Evolutionary conservation across 192 early-diverging fungal genomes (phyloP), one percentile per base, ranked within the genome.

Genomic region (Coemansia javaensis): DNA sequence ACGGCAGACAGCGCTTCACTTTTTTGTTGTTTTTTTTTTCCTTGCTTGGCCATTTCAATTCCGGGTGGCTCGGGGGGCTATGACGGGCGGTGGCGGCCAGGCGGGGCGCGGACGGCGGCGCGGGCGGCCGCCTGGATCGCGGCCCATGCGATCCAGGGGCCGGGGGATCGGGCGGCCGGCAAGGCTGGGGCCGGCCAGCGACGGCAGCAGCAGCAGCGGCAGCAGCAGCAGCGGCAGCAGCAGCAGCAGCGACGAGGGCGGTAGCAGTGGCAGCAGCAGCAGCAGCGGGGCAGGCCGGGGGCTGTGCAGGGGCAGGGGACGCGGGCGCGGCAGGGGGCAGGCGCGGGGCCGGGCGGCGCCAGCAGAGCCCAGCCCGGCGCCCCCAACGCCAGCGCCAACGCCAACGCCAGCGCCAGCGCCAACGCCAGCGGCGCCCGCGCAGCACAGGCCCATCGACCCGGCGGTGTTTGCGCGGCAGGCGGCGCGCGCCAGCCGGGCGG

Each of bases 111-210:
- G 52, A 14, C 39, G 62, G 22, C 48, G 69, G 13, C 62, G 69
- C 17, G 69, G 69, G 2, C 62, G 69, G 12, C 69, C 69, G 0
- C 69, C 69, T n/a, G 69, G 69, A 17, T 30, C 43, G 15, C 51
- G 53, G 21, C 15, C 30, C 0, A 3, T 17, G 5, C 32, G 9
- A 15, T 14, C n/a, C n/a, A n/a, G n/a, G n/a, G n/a, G n/a, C n/a
- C n/a, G n/a, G n/a, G n/a, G n/a, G n/a, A n/a, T n/a, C n/a, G n/a
- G n/a, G n/a, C n/a, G n/a, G n/a, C n/a, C n/a, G n/a, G n/a, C n/a
- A n/a, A n/a, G n/a, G n/a, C n/a, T n/a, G n/a, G n/a, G n/a, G n/a
- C n/a, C n/a, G n/a, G n/a, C n/a, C n/a, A n/a, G n/a, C n/a, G n/a
- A n/a, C n/a, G n/a, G n/a, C n/a, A n/a, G n/a, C n/a, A n/a, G n/a